Percentiles rank a stretch among this genome's conserved stretches.
Conservation (phyloP, 2,329 filamentous ascomycete genomes). For the Ophiostoma ulmi region DNA sequence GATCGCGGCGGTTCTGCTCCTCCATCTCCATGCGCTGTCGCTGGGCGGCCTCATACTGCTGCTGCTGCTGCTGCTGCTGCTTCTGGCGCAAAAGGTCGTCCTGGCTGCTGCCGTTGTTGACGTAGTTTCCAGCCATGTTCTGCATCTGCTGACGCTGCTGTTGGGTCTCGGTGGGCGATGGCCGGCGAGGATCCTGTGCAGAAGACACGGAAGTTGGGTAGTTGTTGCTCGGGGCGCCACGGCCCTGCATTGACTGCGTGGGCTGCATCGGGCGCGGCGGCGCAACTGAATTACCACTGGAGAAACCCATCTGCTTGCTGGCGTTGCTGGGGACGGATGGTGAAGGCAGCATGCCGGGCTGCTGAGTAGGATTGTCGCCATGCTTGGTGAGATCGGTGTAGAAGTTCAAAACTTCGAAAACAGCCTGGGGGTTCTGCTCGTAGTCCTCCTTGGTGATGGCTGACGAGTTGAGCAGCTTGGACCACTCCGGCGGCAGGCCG, state of each 20-base stretch:
- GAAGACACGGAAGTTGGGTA: constrained; percentile 32
- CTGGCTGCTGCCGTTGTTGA: constrained; percentile 44
- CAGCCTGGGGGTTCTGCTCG: constrained; percentile 87
- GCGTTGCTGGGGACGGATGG: constrained; percentile 53
- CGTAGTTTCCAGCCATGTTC: constrained; percentile 51
- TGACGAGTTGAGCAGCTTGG: constrained; percentile 89
- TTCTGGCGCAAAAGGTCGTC: constrained; percentile 56
- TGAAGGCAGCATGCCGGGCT: constrained; percentile 62
- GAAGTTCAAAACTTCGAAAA: constrained; percentile 76
- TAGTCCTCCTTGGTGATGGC: constrained; percentile 99
- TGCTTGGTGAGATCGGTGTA: constrained; percentile 79
- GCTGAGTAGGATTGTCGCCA: constrained; percentile 61
- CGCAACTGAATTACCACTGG: constrained; percentile 54
- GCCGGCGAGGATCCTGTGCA: constrained; percentile 37
- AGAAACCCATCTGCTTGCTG: constrained; percentile 60
- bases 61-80: constrained; percentile 39
- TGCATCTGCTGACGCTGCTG: constrained; percentile 56
- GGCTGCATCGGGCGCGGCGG: constrained; percentile 64
- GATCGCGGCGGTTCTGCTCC: constrained; percentile 66
- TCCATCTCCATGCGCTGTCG: constrained; percentile 52
- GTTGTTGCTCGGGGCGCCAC: constrained; percentile 36
- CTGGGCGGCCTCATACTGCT: constrained; percentile 55
- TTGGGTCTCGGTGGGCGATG: constrained; percentile 43
- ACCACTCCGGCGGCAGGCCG: constrained; percentile 92
- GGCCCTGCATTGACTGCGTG: constrained; percentile 44